phyloP scores from a whole-genome alignment of 2,329 filamentous ascomycete genomes.

The Xylariaceae sp. region DNA sequence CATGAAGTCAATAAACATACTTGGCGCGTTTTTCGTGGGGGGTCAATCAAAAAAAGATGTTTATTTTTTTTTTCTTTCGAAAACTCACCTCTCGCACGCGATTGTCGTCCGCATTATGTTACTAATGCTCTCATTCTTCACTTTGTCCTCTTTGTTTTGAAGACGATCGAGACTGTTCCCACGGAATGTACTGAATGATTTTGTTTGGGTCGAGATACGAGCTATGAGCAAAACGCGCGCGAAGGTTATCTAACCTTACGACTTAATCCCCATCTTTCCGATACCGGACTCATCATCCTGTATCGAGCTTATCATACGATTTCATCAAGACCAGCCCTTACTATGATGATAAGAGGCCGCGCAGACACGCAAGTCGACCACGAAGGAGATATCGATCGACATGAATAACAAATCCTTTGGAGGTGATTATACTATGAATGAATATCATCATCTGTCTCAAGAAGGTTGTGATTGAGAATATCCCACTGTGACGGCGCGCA shows the following conservation, averaged over 20 bases:
- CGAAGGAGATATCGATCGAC: neutral
- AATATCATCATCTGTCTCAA: no score
- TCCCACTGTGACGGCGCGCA: no score
- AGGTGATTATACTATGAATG: no score
- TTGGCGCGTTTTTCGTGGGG: neutral
- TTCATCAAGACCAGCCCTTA: neutral
- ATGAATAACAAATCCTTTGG: no score
- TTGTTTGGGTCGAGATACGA: no score
- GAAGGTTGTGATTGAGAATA: no score
- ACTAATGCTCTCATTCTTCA: neutral
- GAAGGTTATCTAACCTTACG: no score
- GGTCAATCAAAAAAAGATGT: no score
- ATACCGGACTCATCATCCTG: slow-evolving; percentile 12
- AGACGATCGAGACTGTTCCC: no score
- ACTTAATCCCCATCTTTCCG: slow-evolving; percentile 17
- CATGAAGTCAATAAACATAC: neutral
- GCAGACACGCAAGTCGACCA: neutral
- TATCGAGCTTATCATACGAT: neutral
- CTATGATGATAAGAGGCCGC: neutral
- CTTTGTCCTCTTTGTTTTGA: neutral
- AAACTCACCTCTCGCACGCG: slow-evolving; percentile 16
- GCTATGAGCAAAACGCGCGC: no score
- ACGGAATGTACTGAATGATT: no score
- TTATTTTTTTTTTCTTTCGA: no score
- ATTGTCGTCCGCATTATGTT: slow-evolving; percentile 15